Evolutionary conservation across 1,284 basidiomycete genomes (phyloP).

Genomic region (Fistulinella cinereoalba): DNA sequence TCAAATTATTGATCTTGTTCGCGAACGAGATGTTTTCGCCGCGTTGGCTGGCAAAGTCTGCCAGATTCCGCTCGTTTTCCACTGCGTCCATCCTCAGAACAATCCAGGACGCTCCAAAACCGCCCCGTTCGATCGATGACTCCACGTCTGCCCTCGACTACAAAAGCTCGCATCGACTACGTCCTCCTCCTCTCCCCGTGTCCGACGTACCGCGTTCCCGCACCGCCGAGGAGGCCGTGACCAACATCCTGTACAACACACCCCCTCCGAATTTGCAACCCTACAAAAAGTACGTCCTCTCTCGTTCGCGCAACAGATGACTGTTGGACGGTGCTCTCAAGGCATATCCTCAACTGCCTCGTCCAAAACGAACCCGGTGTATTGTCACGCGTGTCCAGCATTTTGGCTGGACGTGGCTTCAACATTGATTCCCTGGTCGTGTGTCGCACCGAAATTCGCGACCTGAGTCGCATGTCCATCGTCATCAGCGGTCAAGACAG

Average conservation of each 20-base stretch:
- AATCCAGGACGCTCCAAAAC: conserved; percentile 40
- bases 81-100: conserved; percentile 12
- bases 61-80: conserved; percentile 17
- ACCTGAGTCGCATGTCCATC: conserved; percentile 98
- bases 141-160: conserved; percentile 95
- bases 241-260: conserved; percentile 95
- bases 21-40: conserved; percentile 12
- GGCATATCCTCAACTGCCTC: conserved; percentile 96
- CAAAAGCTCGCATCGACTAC: conserved; percentile 70
- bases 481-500: conserved; percentile 96
- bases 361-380: conserved; percentile 99
- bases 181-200: conserved; percentile 75
- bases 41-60: conserved; percentile 18
- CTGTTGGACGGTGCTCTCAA: too few relatives aligned
- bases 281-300: conserved; percentile 78
- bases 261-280: conserved; percentile 91
- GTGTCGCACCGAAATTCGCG: conserved; percentile 95
- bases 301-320: conserved; percentile 2
- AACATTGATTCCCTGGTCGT: conserved; percentile 99
- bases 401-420: conserved; percentile 95
- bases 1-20: background rate
- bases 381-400: conserved; percentile 95
- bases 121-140: conserved; percentile 76
- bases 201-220: conserved; percentile 73
- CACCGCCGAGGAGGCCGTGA: conserved; percentile 90